Evolutionary conservation across 202 grass and related monocot species (phyloP).

Genomic region (Hordeum pubiflorum): DNA sequence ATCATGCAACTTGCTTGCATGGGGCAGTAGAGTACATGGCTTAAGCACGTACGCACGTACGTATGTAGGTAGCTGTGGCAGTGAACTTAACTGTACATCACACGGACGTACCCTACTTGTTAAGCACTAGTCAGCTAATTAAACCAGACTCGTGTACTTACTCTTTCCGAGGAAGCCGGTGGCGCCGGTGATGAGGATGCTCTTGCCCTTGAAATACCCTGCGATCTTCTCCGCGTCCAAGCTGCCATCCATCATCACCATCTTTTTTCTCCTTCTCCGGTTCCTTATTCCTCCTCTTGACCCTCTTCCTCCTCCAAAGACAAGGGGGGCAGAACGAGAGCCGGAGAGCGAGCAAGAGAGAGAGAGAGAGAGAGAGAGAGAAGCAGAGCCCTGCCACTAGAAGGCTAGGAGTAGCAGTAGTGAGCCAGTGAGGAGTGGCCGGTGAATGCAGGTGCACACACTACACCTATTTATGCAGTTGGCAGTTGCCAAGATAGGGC

Average conservation of each 20-base stretch:
- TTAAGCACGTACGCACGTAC: background rate
- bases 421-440: background rate
- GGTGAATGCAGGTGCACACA: background rate
- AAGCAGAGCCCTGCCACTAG: background rate
- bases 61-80: background rate
- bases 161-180: conserved; percentile 90
- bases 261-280: background rate
- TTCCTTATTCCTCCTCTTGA: background rate
- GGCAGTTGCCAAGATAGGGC: background rate
- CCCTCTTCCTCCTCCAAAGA: background rate
- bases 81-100: background rate
- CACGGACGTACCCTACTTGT: background rate
- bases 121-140: background rate
- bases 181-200: conserved; percentile 69
- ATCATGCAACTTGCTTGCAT: background rate
- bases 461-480: background rate
- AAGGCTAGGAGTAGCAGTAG: background rate
- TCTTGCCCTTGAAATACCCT: conserved; percentile 74
- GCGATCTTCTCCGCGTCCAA: conserved; percentile 48
- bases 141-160: conserved; percentile 7
- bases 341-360: background rate
- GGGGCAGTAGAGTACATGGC: background rate
- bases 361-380: background rate
- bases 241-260: conserved; percentile 27
- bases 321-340: background rate